Evolutionary conservation across 2,329 filamentous ascomycete genomes (phyloP), one percentile per base, ranked within the genome.

Genomic region (Nemania abortiva): DNA sequence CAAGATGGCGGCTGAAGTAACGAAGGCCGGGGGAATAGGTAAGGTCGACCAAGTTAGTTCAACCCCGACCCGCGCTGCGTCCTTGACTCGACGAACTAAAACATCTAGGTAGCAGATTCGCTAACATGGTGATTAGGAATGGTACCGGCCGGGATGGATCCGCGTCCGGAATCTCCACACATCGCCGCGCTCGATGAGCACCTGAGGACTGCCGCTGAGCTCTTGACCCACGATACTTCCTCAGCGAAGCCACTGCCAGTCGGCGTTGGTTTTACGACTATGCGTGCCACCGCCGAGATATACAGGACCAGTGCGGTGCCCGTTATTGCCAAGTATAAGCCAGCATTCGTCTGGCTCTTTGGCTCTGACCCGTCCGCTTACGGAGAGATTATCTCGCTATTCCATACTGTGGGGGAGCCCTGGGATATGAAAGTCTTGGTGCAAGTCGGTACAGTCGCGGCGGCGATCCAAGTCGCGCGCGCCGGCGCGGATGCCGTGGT

Each of bases 381-480:
- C n/a, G 50, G 13, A 5, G 61, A 70, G 27, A 56, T 65, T 31
- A 50, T 20, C 2, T 11, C 50, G 10, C 60, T 61, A 53, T 31
- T 58, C 15, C 34, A 24, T 6, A 45, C 6, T 10, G 50, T 88
- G 45, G 82, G 86, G 0, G 67, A 76, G 1, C 81, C 74, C 0
- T 82, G 77, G 42, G 42, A 15, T 11, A 87, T 82, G 0, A 81
- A 84, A 70, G 80, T 88, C 29, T 88, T 85, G 86, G 77, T 86
- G 5, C 86, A 88, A 69, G 77, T 88, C 5, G 86, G 86, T 11
- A 83, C 82, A 1, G 75, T 88, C 2, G 65, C 72, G 10, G 85
- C 87, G 68, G 86, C 85, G 1, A 70, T 84, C 0, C 79, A 82
- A n/a, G 79, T 84, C 0, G 77, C 80, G 1, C 74, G 72, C 10